A percentile compares a stretch with the other conserved stretches of the same genome.
These are phyloP conservation scores for Herpetospermum pedunculosum DNA, from an alignment of 306 rosid species.

Conservation along the genomic window DNA sequence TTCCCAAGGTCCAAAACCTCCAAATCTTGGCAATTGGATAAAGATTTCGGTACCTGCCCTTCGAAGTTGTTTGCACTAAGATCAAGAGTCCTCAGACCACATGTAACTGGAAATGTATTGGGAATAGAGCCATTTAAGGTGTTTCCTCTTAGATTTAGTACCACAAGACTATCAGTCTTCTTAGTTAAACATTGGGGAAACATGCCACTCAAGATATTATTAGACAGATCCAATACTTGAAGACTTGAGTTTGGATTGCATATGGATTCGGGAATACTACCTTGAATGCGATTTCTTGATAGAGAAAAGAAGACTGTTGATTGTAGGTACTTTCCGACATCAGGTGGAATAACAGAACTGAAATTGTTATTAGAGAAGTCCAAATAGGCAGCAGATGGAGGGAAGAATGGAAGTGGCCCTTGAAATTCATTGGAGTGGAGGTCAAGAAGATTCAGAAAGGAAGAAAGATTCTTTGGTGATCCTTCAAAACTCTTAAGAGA, in stretches of 20 bases:
- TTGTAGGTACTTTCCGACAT: background rate
- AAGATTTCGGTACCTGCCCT: slow-evolving; percentile 16
- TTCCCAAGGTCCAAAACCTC: slow-evolving; percentile 31
- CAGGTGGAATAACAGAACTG: background rate
- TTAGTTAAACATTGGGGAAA: slow-evolving; percentile 13
- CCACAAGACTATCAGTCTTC: slow-evolving; percentile 5
- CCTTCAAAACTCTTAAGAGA: background rate
- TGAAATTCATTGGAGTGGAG: slow-evolving; percentile 24
- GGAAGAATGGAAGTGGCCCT: slow-evolving; percentile 6
- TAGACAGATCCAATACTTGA: slow-evolving; percentile 21
- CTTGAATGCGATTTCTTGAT: slow-evolving; percentile 7
- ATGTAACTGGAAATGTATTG: slow-evolving; percentile 7
- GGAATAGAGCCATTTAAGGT: background rate
- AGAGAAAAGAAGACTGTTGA: background rate
- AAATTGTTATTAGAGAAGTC: slow-evolving; percentile 23
- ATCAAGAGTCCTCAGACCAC: slow-evolving; percentile 15
- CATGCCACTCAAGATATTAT: slow-evolving; percentile 12
- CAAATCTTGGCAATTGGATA: slow-evolving; percentile 13
- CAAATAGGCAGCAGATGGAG: background rate
- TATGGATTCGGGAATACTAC: slow-evolving; percentile 18
- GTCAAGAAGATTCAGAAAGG: background rate
- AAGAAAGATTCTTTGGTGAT: background rate
- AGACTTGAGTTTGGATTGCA: slow-evolving; percentile 19
- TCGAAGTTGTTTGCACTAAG: slow-evolving; percentile 12
- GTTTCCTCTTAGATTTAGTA: slow-evolving; percentile 20